Percentiles rank a stretch among this genome's conserved stretches.
These are phyloP conservation scores for Echria macrotheca DNA, from an alignment of 495 filamentous ascomycete genomes.

Conservation along the genomic window DNA sequence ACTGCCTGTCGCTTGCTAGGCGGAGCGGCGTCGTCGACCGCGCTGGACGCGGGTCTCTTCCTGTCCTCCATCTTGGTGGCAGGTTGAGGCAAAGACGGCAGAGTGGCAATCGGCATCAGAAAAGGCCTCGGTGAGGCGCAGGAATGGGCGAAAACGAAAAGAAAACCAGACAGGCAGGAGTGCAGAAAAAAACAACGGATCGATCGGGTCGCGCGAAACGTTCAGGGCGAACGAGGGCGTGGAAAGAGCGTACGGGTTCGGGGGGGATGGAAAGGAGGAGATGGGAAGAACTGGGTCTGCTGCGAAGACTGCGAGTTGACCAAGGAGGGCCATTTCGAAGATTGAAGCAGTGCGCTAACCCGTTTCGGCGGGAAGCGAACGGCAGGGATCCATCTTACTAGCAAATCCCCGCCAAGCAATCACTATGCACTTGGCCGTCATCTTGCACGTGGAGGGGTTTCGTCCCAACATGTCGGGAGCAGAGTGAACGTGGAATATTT, in stretches of 20 bases:
- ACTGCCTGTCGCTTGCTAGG: slow-evolving; percentile 81
- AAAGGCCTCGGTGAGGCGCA: slow-evolving; percentile 25
- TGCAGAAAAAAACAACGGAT: slow-evolving; percentile 16
- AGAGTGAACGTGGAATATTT: no score
- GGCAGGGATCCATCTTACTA: not conserved
- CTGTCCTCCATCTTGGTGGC: slow-evolving; percentile 92
- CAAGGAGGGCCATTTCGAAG: slow-evolving; percentile 25
- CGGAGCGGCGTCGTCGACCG: slow-evolving; percentile 71
- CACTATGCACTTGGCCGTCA: not conserved
- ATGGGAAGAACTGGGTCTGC: slow-evolving; percentile 18
- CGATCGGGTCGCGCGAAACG: slow-evolving; percentile 11
- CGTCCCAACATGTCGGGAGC: no score
- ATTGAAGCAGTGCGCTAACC: slow-evolving; percentile 20
- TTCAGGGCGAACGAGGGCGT: not conserved
- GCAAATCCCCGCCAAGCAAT: not conserved
- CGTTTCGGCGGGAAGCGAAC: slow-evolving; percentile 11
- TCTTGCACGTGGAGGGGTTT: slow-evolving; percentile 1
- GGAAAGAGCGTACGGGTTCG: slow-evolving; percentile 26
- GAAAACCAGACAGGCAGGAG: slow-evolving; percentile 23
- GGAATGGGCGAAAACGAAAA: slow-evolving; percentile 25
- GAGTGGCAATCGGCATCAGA: slow-evolving; percentile 79
- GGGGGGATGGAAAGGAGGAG: slow-evolving; percentile 23
- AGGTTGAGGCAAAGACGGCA: slow-evolving; percentile 62
- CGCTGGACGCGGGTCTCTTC: slow-evolving; percentile 76
- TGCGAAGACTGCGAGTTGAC: slow-evolving; percentile 12